Base-by-base conservation (phyloP, 495 filamentous ascomycete species). In the Xylaria telfairii region DNA sequence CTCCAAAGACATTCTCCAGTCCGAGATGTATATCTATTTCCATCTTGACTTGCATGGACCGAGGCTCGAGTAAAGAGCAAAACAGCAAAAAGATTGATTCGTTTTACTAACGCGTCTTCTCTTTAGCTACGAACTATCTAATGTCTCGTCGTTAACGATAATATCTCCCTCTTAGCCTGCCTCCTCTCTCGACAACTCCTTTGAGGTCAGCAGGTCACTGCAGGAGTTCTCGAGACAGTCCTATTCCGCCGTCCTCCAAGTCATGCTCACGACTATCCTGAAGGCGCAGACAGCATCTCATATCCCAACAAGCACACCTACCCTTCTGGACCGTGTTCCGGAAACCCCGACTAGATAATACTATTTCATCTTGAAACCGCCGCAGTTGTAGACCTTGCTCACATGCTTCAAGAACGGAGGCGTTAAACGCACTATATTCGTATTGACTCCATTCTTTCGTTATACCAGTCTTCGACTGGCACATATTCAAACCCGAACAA, bases 171-270 rank as follows among this genome's bases (percentile, higher is more conserved):
- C 74, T 69, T 73, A 68, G 73, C 76, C 76, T 77, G 76, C 73
- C 75, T 77, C 72, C 77, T 67, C 69, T 65, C 82, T 83, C 81
- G 80, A 82, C 73, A 74, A 80, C 88, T 92, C 89, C 90, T 92
- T 92, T 91, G 90, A 95, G 93, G 92, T 91, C 92, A 94, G 93
- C 92, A 88, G 92, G 92, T 81, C 87, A 88, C 93, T 95, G 92
- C 93, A 93, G 92, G 91, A 94, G 91, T 78, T 80, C 80, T 86
- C 79, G 80, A 83, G 78, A 80, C 72, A 72, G 67, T 74, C 70
- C 64, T 72, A 69, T 79, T 63, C 67, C 73, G 49, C 75, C 67
- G 39, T 74, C 72, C 68, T 70, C 72, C 70, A 34, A 26, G 34
- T 65, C 75, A 69, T 74, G 54, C 69, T 67, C 72, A 60, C 54